A percentile compares a stretch with the other conserved stretches of the same genome.
phyloP scores from a whole-genome alignment of 805 yeast species.

The Candida nonsorbophila region DNA sequence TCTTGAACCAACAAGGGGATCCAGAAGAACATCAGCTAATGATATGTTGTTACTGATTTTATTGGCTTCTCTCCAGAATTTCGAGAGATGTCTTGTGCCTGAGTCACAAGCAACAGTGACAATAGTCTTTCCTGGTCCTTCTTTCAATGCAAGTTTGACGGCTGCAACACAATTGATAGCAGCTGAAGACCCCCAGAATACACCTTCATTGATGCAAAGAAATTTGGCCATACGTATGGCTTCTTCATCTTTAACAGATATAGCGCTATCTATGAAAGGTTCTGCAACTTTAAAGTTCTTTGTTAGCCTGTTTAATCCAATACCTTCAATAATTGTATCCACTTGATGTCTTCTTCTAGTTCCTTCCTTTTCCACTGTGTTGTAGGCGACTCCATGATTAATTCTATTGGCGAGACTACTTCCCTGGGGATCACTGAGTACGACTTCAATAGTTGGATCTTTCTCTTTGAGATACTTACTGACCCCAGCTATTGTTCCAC shows the following conservation, averaged over 20 bases:
- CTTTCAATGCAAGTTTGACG: constrained; percentile 42
- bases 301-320: constrained; percentile 85
- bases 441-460: constrained; percentile 40
- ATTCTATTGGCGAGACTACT: constrained; percentile 84
- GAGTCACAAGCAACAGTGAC: constrained; percentile 91
- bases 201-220: constrained; percentile 76
- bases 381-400: constrained; percentile 92
- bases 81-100: constrained; percentile 84
- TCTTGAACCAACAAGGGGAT: not conserved
- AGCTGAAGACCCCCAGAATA: constrained; percentile 89
- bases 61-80: constrained; percentile 80
- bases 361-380: constrained; percentile 83
- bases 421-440: constrained; percentile 94
- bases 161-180: constrained; percentile 94
- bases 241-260: constrained; percentile 73
- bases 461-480: constrained; percentile 72
- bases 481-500: constrained; percentile 94
- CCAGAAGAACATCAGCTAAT: constrained; percentile 25
- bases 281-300: constrained; percentile 75
- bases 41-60: constrained; percentile 29
- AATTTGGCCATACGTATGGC: constrained; percentile 86
- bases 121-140: constrained; percentile 57
- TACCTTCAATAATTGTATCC: constrained; percentile 90
- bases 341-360: constrained; percentile 93
- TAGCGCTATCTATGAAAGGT: constrained; percentile 65